These are phyloP conservation scores for Jimgerdemannia lactiflua DNA, from an alignment of 192 early-diverging fungal species.

Conservation along the genomic window DNA sequence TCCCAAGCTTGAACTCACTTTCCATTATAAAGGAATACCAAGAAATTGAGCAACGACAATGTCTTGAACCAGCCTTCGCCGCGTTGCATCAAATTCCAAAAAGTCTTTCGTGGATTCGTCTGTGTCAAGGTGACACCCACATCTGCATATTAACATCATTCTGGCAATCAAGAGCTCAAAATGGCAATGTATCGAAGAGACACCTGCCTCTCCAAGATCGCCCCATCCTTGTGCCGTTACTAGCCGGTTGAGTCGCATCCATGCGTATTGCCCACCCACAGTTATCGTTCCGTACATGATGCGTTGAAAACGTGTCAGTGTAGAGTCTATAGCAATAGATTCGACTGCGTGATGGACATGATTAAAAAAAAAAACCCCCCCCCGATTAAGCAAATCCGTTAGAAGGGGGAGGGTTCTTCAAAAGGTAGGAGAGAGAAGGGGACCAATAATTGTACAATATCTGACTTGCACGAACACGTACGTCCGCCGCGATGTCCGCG, in stretches of 20 bases:
- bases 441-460: too few relatives aligned
- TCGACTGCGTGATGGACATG: slow-evolving; percentile 37
- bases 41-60: slow-evolving; percentile 74
- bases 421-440: neutral
- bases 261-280: slow-evolving; percentile 72
- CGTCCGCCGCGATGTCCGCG: slow-evolving; percentile 48
- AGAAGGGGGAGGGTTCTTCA: neutral
- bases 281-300: slow-evolving; percentile 56
- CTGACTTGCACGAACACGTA: slow-evolving; percentile 24
- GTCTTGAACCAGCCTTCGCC: slow-evolving; percentile 60
- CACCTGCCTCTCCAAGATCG: slow-evolving; percentile 51
- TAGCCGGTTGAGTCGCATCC: slow-evolving; percentile 55
- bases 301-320: slow-evolving; percentile 57
- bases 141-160: neutral
- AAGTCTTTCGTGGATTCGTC: slow-evolving; percentile 43
- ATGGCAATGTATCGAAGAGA: neutral
- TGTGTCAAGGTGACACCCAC: slow-evolving; percentile 2
- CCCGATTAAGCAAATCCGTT: neutral
- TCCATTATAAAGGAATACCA: slow-evolving; percentile 80
- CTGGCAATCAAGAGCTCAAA: neutral
- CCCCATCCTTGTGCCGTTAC: slow-evolving; percentile 73
- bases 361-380: neutral
- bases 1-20: slow-evolving; percentile 45
- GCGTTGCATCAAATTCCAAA: slow-evolving; percentile 55
- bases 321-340: slow-evolving; percentile 53